phyloP scores from a whole-genome alignment of 495 filamentous ascomycete species.

The Xanthoparmelia taractica region DNA sequence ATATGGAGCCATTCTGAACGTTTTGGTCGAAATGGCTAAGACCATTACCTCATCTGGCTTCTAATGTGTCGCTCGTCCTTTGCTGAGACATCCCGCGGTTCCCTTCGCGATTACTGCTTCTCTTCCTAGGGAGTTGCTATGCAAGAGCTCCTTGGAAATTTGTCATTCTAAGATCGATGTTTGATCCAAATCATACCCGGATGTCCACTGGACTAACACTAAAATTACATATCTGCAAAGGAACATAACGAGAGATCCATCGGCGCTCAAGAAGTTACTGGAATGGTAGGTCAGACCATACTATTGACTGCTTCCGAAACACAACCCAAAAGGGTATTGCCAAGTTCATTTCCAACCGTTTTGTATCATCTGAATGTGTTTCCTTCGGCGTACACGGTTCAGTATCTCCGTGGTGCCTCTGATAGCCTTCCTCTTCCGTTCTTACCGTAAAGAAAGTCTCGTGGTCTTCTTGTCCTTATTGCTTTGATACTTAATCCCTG shows the following conservation, averaged over 20 bases:
- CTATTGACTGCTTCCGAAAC: conserved; percentile 3
- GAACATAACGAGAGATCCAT: neutral
- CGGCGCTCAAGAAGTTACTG: neutral
- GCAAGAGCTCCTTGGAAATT: neutral
- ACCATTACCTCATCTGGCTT: neutral
- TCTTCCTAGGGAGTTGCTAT: neutral
- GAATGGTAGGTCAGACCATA: neutral
- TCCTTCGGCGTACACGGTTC: neutral
- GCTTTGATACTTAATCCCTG: neutral
- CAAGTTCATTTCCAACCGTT: neutral
- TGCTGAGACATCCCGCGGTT: neutral
- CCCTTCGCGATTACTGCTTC: neutral
- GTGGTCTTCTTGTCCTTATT: neutral
- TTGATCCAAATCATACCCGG: neutral
- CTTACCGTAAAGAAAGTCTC: neutral
- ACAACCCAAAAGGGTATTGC: neutral
- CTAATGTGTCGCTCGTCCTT: neutral
- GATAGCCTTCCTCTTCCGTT: neutral
- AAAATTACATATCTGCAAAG: neutral
- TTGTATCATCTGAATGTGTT: neutral
- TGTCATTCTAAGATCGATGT: neutral
- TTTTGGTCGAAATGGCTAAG: neutral
- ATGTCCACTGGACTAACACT: neutral
- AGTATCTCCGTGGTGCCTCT: neutral
- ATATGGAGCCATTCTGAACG: neutral